phyloP scores from a whole-genome alignment of 2,329 filamentous ascomycete genomes.

The Alternaria sp. region DNA sequence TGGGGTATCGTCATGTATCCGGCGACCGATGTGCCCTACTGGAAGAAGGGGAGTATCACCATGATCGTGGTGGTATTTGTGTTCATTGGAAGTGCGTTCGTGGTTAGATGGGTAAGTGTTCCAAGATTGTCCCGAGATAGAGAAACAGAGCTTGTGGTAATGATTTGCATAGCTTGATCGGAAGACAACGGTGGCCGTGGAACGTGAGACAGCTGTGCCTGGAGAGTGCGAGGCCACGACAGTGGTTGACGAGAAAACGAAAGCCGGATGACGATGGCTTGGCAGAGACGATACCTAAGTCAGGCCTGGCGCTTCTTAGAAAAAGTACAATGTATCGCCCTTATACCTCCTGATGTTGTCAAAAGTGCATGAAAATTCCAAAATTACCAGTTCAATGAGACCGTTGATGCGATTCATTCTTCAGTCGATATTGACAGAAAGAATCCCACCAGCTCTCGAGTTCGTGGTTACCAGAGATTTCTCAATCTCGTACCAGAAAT shows the following conservation, averaged over 20 bases:
- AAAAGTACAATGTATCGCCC: background rate
- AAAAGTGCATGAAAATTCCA: background rate
- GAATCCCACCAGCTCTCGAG: no score
- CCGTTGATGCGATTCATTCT: background rate
- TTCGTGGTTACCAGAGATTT: no score
- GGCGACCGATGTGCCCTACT: constrained; percentile 55
- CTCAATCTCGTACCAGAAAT: no score
- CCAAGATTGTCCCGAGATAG: no score
- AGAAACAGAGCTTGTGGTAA: background rate
- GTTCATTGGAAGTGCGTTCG: constrained; percentile 21
- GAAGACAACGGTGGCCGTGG: background rate
- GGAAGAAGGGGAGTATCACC: constrained; percentile 50
- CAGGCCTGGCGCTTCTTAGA: background rate
- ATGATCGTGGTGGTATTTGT: constrained; percentile 44
- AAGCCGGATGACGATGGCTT: background rate
- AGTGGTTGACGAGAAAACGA: constrained; percentile 8
- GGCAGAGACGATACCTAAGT: no score
- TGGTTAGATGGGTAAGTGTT: constrained; percentile 31
- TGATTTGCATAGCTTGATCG: constrained; percentile 8
- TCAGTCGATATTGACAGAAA: background rate
- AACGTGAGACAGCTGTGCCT: background rate
- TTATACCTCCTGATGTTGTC: background rate
- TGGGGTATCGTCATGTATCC: constrained; percentile 58
- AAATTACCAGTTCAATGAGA: background rate
- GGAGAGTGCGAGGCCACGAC: background rate